Evolutionary conservation across 2,329 filamentous ascomycete species (phyloP).

Genomic region (Xylariales sp.): DNA sequence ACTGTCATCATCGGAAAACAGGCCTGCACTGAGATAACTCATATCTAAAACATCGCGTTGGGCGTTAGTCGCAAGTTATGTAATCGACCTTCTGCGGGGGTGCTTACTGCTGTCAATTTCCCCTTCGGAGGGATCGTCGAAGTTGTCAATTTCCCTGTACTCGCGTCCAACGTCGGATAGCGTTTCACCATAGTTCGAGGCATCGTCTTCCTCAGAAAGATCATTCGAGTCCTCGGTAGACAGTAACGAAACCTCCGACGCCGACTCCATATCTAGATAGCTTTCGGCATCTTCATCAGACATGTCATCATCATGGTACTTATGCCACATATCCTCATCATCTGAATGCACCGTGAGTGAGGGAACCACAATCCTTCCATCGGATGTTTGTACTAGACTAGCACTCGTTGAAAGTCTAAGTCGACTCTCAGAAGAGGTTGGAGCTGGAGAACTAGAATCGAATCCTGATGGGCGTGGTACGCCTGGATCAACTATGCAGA

Average conservation of each 20-base stretch:
- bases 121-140: slow-evolving; percentile 14
- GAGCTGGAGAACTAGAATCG: neutral
- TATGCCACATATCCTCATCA: slow-evolving; percentile 7
- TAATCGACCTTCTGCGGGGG: neutral
- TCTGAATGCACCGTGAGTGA: neutral
- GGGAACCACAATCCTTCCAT: slow-evolving; percentile 3
- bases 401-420: neutral
- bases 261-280: neutral
- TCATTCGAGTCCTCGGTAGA: slow-evolving; percentile 27
- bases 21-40: neutral
- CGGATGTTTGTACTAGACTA: neutral
- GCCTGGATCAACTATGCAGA: neutral
- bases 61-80: slow-evolving; percentile 9
- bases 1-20: neutral
- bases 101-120: slow-evolving; percentile 38
- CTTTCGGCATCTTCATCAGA: slow-evolving; percentile 26
- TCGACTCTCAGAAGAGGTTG: neutral
- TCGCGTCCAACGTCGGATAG: slow-evolving; percentile 30
- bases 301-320: neutral
- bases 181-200: slow-evolving; percentile 17
- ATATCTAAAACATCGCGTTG: neutral
- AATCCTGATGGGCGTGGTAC: neutral
- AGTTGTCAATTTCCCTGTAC: slow-evolving; percentile 16
- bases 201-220: neutral
- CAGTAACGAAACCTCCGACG: slow-evolving; percentile 13